Evolutionary conservation across 805 yeast species (phyloP).

Genomic region (Alloascoidea hylecoeti): DNA sequence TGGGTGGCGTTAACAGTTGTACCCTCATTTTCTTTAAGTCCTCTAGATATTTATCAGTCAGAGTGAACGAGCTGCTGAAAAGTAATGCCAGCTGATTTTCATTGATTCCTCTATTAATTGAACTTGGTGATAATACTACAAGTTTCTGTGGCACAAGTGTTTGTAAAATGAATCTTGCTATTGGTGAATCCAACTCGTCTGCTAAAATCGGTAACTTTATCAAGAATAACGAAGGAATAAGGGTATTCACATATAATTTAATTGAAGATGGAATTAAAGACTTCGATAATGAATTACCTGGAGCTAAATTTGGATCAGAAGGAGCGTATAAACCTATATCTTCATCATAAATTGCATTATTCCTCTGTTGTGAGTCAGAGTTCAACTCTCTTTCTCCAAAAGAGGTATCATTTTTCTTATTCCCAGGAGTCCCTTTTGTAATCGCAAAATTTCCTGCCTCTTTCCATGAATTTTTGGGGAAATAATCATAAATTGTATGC

Average conservation of each 20-base stretch:
- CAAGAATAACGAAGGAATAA: conserved; percentile 5
- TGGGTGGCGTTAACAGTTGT: conserved; percentile 36
- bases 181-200: conserved; percentile 4
- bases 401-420: no score
- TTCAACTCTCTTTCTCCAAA: no score
- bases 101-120: conserved; percentile 6
- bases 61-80: no score
- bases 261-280: neutral
- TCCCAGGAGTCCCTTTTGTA: no score
- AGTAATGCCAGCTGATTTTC: conserved; percentile 5
- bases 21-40: neutral
- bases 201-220: conserved; percentile 7
- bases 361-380: no score
- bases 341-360: no score
- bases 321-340: no score
- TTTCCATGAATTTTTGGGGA: neutral
- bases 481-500: conserved; percentile 2
- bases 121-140: conserved; percentile 5
- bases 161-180: conserved; percentile 7
- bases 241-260: conserved; percentile 2
- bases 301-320: conserved; percentile 5
- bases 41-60: no score
- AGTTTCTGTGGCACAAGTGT: conserved; percentile 5
- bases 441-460: neutral
- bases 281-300: conserved; percentile 1